A percentile compares a stretch with the other conserved stretches of the same genome.
These are phyloP conservation scores for Aurinia saxatilis DNA, from an alignment of 345 rosid genomes.

Conservation along the genomic window DNA sequence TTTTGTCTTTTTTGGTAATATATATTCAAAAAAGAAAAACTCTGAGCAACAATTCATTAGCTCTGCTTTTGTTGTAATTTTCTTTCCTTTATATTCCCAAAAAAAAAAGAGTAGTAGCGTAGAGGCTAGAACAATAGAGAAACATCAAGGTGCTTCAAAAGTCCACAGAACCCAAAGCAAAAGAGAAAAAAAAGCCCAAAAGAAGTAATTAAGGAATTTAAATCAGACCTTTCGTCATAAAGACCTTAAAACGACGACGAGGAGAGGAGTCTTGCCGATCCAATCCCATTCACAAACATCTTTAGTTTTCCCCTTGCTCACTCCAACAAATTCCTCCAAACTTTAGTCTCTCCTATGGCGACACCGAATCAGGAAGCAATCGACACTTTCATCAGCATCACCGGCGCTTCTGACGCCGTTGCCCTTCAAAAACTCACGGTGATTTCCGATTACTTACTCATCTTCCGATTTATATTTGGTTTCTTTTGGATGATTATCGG, in stretches of 20 bases:
- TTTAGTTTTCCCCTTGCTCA: constrained; percentile 6
- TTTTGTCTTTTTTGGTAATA: too few species aligned
- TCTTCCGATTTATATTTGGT: not conserved
- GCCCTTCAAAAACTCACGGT: constrained; percentile 80
- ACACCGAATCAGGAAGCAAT: constrained; percentile 71
- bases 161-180: not conserved
- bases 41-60: too few species aligned
- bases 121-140: constrained; percentile 20
- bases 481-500: not conserved
- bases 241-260: constrained; percentile 8
- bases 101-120: not conserved
- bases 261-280: constrained; percentile 22
- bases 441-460: not conserved
- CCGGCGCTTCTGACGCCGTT: constrained; percentile 61
- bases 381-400: constrained; percentile 77
- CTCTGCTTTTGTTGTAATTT: too few species aligned
- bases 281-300: constrained; percentile 9
- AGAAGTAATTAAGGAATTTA: not conserved
- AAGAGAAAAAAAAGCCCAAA: not conserved
- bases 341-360: constrained; percentile 44
- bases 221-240: not conserved
- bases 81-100: too few species aligned
- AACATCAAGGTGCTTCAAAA: not conserved
- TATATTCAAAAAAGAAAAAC: too few species aligned
- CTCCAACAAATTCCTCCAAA: constrained; percentile 15